phyloP scores from a whole-genome alignment of 2,329 filamentous ascomycete species.

The Pseudogymnoascus sp. region DNA sequence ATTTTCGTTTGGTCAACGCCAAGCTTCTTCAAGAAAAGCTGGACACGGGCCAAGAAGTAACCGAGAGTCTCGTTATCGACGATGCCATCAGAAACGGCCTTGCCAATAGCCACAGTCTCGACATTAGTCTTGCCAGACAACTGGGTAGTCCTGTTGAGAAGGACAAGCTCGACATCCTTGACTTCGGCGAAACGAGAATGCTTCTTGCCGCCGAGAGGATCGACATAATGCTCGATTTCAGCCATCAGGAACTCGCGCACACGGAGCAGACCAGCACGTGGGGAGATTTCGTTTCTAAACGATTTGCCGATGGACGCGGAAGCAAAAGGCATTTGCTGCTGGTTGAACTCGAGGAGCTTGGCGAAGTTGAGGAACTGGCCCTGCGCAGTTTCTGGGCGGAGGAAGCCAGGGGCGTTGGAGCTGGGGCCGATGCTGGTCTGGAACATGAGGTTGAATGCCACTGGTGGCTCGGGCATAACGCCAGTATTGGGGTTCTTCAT shows the following conservation, averaged over 20 bases:
- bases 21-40: constrained; percentile 81
- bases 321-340: constrained; percentile 91
- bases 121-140: constrained; percentile 76
- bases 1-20: constrained; percentile 84
- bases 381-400: constrained; percentile 93
- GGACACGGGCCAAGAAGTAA: constrained; percentile 93
- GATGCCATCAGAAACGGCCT: constrained; percentile 74
- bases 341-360: constrained; percentile 94
- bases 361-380: constrained; percentile 97
- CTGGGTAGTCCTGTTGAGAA: constrained; percentile 81
- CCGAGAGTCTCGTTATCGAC: constrained; percentile 97
- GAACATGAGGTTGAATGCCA: constrained; percentile 99
- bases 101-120: constrained; percentile 68
- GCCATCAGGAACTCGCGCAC: constrained; percentile 98
- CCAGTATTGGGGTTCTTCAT: constrained; percentile 82
- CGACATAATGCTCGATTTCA: constrained; percentile 97
- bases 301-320: constrained; percentile 97
- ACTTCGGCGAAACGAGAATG: constrained; percentile 83
- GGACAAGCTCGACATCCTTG: constrained; percentile 71
- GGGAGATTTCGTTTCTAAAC: constrained; percentile 97
- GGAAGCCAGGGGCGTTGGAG: constrained; percentile 76
- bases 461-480: constrained; percentile 69
- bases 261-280: constrained; percentile 80
- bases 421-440: constrained; percentile 90
- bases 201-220: constrained; percentile 91